These are phyloP conservation scores for Beverwykella pulmonaria DNA, from an alignment of 495 filamentous ascomycete genomes.

Conservation along the genomic window DNA sequence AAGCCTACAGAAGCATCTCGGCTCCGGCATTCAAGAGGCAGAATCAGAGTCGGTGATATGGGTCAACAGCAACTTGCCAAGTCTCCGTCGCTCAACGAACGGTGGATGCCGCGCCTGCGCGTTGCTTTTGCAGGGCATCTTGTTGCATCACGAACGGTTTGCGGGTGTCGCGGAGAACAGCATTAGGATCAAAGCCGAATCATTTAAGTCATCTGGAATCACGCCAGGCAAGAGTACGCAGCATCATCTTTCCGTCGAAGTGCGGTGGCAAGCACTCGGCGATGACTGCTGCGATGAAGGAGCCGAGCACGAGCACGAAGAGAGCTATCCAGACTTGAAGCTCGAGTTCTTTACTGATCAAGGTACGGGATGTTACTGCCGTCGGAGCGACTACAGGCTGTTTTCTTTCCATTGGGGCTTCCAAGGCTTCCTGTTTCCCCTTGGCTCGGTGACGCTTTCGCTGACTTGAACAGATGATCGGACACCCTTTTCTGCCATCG, in stretches of 20 bases:
- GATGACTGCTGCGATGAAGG: slow-evolving; percentile 8
- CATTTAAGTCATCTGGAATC: slow-evolving; percentile 2
- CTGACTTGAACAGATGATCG: slow-evolving; percentile 32
- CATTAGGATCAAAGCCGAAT: slow-evolving; percentile 26
- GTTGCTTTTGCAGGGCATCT: slow-evolving; percentile 30
- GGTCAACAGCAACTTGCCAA: slow-evolving; percentile 30
- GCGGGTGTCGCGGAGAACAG: slow-evolving; percentile 18
- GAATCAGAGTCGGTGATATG: slow-evolving; percentile 1
- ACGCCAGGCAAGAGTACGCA: slow-evolving; percentile 9
- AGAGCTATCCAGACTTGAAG: slow-evolving; percentile 31
- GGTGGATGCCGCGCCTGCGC: slow-evolving; percentile 36
- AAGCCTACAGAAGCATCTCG: slow-evolving; percentile 29
- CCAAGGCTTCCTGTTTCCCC: background rate
- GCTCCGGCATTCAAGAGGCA: slow-evolving; percentile 14
- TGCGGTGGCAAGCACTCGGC: slow-evolving; percentile 24
- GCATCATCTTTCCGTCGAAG: slow-evolving; percentile 34
- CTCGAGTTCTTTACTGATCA: slow-evolving; percentile 35
- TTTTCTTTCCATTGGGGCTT: background rate
- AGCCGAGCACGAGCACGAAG: slow-evolving; percentile 25
- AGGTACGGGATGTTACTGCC: slow-evolving; percentile 18
- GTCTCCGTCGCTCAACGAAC: slow-evolving; percentile 25
- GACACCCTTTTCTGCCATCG: slow-evolving; percentile 35
- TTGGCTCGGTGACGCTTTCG: background rate
- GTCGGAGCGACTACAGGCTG: background rate
- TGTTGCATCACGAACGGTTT: slow-evolving; percentile 36